Evolutionary conservation across 768 basidiomycete species (phyloP), one percentile per base, ranked within the genome.

Genomic region (Termitomyces bulborhizus): DNA sequence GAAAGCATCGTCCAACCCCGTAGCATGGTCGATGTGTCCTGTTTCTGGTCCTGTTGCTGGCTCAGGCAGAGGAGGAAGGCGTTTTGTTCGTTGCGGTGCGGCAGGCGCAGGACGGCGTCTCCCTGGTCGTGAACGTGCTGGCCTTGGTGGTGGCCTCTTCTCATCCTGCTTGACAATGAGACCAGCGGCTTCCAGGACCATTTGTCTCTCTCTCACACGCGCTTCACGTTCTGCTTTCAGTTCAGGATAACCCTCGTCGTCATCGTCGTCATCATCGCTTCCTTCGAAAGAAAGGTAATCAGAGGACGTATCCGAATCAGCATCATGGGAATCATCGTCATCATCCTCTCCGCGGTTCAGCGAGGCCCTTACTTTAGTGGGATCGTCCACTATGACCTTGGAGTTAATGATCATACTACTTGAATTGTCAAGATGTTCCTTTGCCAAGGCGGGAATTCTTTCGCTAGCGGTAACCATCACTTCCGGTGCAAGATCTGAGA

Each of bases 181-280:
- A 3, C 95, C 95, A 0, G 93, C 93, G 0, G 91, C 89, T 65
- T 91, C 84, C n/a, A 98, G 73, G 6, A 97, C 91, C 18, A 86
- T 79, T 60, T 83, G 83, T 21, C 91, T 77, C 65, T 96, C 93
- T 16, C 79, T 71, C 54, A 85, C 91, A 31, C 90, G 81, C 16
- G 82, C 80, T 50, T 76, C 76, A 11, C 72, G 73, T 51, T 85
- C 82, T 42, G 75, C 78, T 40, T 73, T 74, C 31, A 76, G 76
- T 59, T 79, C 76, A 36, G 72, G 63, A 27, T 68, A 68, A 15
- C 62, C 66, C 12, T 68, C 72, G 26, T 74, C 72, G 8, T 51
- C 43, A 15, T 69, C 67, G 29, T 67, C 49, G 6, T 42, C 39
- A 8, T 69, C 66, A 26, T 66, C 68, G 45, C 63, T 68, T 44